Base-by-base conservation (phyloP, 1,139 yeast genomes). In the Suhomyces atakaporum region DNA sequence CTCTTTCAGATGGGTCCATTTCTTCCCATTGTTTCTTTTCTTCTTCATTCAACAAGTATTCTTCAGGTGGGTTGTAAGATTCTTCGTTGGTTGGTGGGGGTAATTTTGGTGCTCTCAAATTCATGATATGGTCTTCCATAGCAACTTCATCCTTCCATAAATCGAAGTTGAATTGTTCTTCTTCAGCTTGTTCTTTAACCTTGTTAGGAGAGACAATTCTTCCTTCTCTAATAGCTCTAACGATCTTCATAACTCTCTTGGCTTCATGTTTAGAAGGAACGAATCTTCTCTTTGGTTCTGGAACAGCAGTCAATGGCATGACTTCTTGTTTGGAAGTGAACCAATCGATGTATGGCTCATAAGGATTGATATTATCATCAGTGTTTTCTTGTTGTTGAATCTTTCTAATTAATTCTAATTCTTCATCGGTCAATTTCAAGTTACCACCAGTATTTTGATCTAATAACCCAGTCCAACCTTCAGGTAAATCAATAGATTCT, bases 191-290 rank as follows among this genome's bases (percentile, higher is more conserved):
- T 53, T 77, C 78, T 52, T 73, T 69, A 28, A 68, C 71, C 57
- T 81, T 74, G 45, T 71, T 70, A 32, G 87, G 85, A 25, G 95
- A 89, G 29, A 89, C 73, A 48, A 92, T 88, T 60, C 95, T 77
- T 22, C 99, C 99, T 54, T 92, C 97, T 64, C 98, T 81, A 44
- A 92, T 92, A 27, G 98, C 98, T 49, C 81, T 78, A 12, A 92
- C 99, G 47, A 92, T 84, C 71, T 94, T 92, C 97, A 92, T 89
- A 36, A 92, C 82, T 59, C 95, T 77, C 69, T 88, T 87, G 30
- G 97, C 97, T 69, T 92, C 99, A 60, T 89, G 92, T 59, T 89
- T 90, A 7, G 97, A 90, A 12, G 97, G 98, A 43, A 89, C 86
- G 54, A 92, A 92, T 60, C 99, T 79, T 62, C 97, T 78, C 69